These are phyloP conservation scores for Trichosporon sp. DNA, from an alignment of 1,284 basidiomycete species.

Conservation along the genomic window DNA sequence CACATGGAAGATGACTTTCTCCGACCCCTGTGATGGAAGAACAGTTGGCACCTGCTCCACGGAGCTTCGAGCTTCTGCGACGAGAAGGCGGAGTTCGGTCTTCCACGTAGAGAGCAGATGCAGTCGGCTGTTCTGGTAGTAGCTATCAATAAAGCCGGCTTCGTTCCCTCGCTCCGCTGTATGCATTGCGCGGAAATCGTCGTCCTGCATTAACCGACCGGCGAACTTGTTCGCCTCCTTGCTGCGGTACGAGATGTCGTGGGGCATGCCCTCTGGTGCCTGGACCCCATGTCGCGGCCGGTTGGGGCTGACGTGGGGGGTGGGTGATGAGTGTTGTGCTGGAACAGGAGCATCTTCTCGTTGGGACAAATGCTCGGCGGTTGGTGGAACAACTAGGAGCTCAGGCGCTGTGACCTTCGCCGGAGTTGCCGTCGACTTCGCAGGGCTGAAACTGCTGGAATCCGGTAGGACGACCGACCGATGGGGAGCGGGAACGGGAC, in stretches of 20 bases:
- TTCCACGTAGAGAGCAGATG: constrained; percentile 95
- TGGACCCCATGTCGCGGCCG: not conserved
- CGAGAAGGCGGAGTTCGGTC: constrained; percentile 78
- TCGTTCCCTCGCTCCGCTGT: constrained; percentile 71
- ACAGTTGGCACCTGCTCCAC: constrained; percentile 30
- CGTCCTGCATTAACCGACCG: constrained; percentile 72
- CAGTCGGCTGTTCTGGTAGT: constrained; percentile 86
- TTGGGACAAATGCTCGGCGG: not conserved
- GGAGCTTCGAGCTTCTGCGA: constrained; percentile 68
- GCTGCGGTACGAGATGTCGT: constrained; percentile 4
- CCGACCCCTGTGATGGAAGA: constrained; percentile 38
- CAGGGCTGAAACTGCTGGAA: constrained; percentile 7
- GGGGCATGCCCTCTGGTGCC: not conserved
- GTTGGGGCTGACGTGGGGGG: not conserved
- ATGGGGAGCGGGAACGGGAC: not conserved
- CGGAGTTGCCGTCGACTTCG: constrained; percentile 7
- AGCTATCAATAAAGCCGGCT: constrained; percentile 82
- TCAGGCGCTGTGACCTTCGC: constrained; percentile 11
- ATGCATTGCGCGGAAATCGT: constrained; percentile 80
- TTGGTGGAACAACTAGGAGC: not conserved
- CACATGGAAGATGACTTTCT: constrained; percentile 83
- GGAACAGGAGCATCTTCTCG: not conserved
- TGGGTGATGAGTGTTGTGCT: not conserved
- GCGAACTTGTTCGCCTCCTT: constrained; percentile 66
- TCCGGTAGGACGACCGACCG: not conserved